Evolutionary conservation across 192 early-diverging fungal genomes (phyloP), one percentile per base, ranked within the genome.

Genomic region (Backusella mclennaniae): DNA sequence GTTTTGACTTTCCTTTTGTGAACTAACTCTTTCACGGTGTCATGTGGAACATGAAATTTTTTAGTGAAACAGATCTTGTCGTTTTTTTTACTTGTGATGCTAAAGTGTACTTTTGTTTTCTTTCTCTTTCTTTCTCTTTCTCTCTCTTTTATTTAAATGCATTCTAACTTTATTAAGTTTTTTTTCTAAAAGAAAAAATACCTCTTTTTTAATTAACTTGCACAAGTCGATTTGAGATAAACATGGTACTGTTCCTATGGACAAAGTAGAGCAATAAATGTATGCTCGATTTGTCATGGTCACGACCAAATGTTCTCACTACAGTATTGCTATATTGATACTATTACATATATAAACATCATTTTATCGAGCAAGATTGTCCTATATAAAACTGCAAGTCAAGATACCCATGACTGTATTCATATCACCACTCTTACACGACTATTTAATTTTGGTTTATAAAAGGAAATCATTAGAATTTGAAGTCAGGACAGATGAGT

Each of bases 1-100:
- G 56, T 63, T 63, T 63, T 63, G 56, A 63, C 21, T 63, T 63
- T 63, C 56, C 56, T 63, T 63, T 63, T 63, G 56, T 23, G 56
- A 63, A 4, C 26, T 63, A 63, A 23, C 56, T 26, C 9, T 26
- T 29, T 26, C 26, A 29, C 29, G 56, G 56, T 63, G 23, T 63
- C 56, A 63, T 63, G 56, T 63, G 56, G 12, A 29, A 63, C 56
- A 3, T 59, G 3, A 59, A 2, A 11, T 2, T 11, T 59, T 29
- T 59, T 59, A 14, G 56, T 59, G 56, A 59, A 59, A 59, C 56
- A 26, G 56, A 59, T 59, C 23, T 8, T 59, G 23, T 23, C 9
- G 11, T 39, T 9, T 59, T 21, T 59, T 21, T 53, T 19, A 21
- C n/a, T 11, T 59, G 7, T 59, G n/a, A 59, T 59, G 21, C 8